phyloP scores from a whole-genome alignment of 1,139 yeast species.

The Casaregolazyma lundiana region DNA sequence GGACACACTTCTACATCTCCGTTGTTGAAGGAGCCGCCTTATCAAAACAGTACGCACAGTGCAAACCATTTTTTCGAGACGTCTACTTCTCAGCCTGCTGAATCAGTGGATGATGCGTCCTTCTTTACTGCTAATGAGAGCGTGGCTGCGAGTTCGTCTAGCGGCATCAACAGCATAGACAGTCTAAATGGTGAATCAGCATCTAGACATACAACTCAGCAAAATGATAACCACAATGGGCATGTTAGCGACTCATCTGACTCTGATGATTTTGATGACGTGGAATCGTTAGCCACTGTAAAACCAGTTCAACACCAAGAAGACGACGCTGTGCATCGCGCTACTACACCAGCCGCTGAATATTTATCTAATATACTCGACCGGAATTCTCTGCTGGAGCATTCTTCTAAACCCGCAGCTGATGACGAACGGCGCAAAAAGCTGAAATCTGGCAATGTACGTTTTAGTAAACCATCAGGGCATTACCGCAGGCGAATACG shows the following conservation, averaged over 20 bases:
- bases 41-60: not conserved
- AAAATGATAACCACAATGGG: not conserved
- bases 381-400: slow-evolving; percentile 8
- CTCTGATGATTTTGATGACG: slow-evolving; percentile 4
- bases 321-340: slow-evolving; percentile 8
- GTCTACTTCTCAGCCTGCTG: not conserved
- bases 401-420: not conserved
- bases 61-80: not conserved
- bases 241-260: not conserved
- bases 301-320: slow-evolving; percentile 5
- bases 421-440: not conserved
- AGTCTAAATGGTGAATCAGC: not conserved
- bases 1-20: slow-evolving; percentile 8
- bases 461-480: not conserved
- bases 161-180: not conserved
- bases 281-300: slow-evolving; percentile 6
- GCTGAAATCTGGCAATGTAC: not conserved
- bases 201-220: not conserved
- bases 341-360: slow-evolving; percentile 2
- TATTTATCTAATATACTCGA: slow-evolving; percentile 16
- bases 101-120: slow-evolving; percentile 6
- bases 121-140: slow-evolving; percentile 9
- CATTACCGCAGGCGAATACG: not conserved
- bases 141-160: not conserved
- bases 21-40: not conserved